Evolutionary conservation across 305 asterid species (phyloP).

Genomic region (Ruellia speciosa): DNA sequence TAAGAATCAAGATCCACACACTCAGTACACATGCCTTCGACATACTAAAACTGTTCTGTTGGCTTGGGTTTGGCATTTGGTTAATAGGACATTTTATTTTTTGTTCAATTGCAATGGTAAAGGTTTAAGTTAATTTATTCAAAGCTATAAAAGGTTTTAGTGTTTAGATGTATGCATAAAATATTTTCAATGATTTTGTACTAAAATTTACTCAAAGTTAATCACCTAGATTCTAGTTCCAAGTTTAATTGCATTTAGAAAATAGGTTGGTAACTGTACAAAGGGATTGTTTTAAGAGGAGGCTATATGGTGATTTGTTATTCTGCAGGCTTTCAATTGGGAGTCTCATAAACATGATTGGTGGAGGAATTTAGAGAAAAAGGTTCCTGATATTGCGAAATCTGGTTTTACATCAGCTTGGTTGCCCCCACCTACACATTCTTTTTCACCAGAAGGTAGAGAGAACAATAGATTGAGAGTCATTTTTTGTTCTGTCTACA

Average conservation of each 20-base stretch:
- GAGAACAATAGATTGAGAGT: conserved; percentile 15
- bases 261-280: not conserved
- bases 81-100: not conserved
- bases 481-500: conserved; percentile 11
- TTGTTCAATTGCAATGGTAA: not conserved
- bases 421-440: conserved; percentile 85
- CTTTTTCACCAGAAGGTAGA: conserved; percentile 77
- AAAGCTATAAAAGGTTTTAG: not conserved
- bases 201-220: not conserved
- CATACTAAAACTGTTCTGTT: not conserved
- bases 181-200: not conserved
- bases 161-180: not conserved
- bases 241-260: conserved; percentile 8
- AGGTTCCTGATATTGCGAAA: conserved; percentile 79
- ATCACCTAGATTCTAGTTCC: conserved; percentile 1
- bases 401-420: conserved; percentile 94
- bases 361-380: conserved; percentile 78
- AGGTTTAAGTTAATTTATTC: not conserved
- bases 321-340: conserved; percentile 85
- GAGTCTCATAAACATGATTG: conserved; percentile 89
- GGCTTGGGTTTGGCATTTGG: not conserved
- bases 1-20: not conserved
- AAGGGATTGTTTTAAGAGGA: not conserved
- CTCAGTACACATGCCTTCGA: not conserved
- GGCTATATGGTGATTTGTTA: conserved; percentile 22